These are phyloP conservation scores for Cryptosporidium andersoni DNA, from an alignment of 169 alveolate genomes.

Conservation along the genomic window DNA sequence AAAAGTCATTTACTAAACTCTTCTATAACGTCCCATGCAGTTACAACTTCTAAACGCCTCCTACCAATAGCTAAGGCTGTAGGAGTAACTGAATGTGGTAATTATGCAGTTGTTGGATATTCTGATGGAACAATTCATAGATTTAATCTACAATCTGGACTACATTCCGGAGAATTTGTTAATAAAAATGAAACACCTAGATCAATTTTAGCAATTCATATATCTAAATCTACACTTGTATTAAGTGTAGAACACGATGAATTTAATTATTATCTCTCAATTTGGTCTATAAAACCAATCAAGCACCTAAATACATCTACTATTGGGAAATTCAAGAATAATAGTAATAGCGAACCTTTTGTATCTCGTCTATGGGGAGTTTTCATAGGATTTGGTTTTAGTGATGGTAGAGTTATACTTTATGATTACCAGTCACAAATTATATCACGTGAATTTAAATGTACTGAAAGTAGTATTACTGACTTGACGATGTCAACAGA, in stretches of 20 bases:
- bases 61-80: slow-evolving; percentile 81
- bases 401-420: slow-evolving; percentile 38
- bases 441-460: slow-evolving; percentile 54
- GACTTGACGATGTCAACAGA: slow-evolving; percentile 61
- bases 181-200: slow-evolving; percentile 6
- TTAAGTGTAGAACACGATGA: slow-evolving; percentile 39
- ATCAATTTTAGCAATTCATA: slow-evolving; percentile 27
- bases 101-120: slow-evolving; percentile 92
- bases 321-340: background rate
- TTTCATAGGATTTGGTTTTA: slow-evolving; percentile 32
- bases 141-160: slow-evolving; percentile 89
- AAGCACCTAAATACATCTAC: slow-evolving; percentile 14
- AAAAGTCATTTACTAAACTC: slow-evolving; percentile 20
- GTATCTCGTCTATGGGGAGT: slow-evolving; percentile 31
- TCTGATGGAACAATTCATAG: slow-evolving; percentile 87
- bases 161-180: slow-evolving; percentile 72
- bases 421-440: slow-evolving; percentile 67
- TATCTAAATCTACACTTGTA: slow-evolving; percentile 24
- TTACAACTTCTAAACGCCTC: slow-evolving; percentile 25
- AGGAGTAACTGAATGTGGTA: slow-evolving; percentile 91
- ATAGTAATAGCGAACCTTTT: slow-evolving; percentile 11
- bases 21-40: slow-evolving; percentile 26
- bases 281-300: slow-evolving; percentile 53
- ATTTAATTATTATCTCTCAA: slow-evolving; percentile 31
- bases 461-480: slow-evolving; percentile 4